These are phyloP conservation scores for Mycena latifolia DNA, from an alignment of 768 basidiomycete species.

Conservation along the genomic window DNA sequence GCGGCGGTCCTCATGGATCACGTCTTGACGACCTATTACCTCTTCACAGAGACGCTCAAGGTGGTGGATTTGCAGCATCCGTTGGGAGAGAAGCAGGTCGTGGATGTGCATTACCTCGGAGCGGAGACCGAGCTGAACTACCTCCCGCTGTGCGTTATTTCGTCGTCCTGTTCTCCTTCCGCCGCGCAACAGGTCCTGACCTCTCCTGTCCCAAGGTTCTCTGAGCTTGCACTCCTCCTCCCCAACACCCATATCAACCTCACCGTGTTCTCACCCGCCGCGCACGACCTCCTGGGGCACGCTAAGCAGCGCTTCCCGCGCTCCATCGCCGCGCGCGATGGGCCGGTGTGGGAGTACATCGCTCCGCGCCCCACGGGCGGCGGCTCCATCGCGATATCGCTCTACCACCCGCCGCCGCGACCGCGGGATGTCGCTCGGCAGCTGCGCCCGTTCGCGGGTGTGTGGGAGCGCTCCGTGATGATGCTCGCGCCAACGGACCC, in stretches of 20 bases:
- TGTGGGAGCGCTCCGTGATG: too few relatives aligned
- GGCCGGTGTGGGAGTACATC: constrained; percentile 41
- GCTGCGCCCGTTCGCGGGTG: too few relatives aligned
- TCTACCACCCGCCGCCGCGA: too few relatives aligned
- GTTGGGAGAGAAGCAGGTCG: constrained; percentile 39
- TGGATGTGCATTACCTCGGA: constrained; percentile 53
- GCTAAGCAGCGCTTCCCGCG: constrained; percentile 40
- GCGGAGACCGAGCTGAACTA: constrained; percentile 56
- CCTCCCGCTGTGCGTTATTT: constrained; percentile 51
- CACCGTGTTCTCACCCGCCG: constrained; percentile 50
- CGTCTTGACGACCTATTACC: constrained; percentile 52
- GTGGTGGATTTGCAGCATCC: constrained; percentile 42
- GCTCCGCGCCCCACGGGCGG: constrained; percentile 38
- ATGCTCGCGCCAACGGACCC: too few relatives aligned
- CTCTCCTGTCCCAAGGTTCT: constrained; percentile 44
- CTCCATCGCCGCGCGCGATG: constrained; percentile 42
- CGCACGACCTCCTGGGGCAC: constrained; percentile 43
- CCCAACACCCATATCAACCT: constrained; percentile 56
- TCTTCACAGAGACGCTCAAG: constrained; percentile 49
- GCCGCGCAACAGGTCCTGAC: neutral
- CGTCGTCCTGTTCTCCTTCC: neutral
- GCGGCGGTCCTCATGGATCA: constrained; percentile 54
- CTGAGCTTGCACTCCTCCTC: constrained; percentile 55
- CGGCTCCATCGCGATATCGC: too few relatives aligned
- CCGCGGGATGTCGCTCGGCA: too few relatives aligned